Percentiles rank a stretch among this genome's conserved stretches.
Evolutionary conservation across 805 yeast species (phyloP).

Genomic region (Saccharomycopsis malanga): DNA sequence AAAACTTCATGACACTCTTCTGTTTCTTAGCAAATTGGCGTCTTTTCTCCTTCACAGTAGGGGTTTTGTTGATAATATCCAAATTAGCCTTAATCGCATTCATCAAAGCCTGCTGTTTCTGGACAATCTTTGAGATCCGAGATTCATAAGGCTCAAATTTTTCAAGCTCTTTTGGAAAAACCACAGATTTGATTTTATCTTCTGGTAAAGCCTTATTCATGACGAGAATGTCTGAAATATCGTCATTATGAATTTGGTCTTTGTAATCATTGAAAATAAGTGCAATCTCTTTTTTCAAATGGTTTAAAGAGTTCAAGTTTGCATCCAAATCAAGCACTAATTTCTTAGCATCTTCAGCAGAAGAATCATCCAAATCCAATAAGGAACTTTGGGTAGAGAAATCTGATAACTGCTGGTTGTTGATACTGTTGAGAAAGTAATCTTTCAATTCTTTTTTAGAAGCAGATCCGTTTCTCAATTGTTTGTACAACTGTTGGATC

Average conservation of each 20-base stretch:
- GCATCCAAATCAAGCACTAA: conserved; percentile 47
- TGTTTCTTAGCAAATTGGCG: conserved; percentile 34
- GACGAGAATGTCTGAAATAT: conserved; percentile 69
- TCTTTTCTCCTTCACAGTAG: conserved; percentile 39
- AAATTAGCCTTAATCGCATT: conserved; percentile 37
- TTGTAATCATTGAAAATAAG: conserved; percentile 60
- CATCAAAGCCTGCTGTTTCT: conserved; percentile 51
- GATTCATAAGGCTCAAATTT: conserved; percentile 67
- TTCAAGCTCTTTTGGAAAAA: conserved; percentile 65
- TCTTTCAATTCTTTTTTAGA: conserved; percentile 23
- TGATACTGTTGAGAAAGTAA: conserved; percentile 2
- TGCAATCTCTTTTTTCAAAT: conserved; percentile 56
- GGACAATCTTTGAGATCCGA: conserved; percentile 61
- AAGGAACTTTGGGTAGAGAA: conserved; percentile 33
- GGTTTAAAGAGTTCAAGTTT: conserved; percentile 52
- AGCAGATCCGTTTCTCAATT: conserved; percentile 19
- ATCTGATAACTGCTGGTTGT: conserved; percentile 9
- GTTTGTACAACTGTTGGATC: conserved; percentile 23
- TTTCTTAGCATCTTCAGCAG: conserved; percentile 24
- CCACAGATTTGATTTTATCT: conserved; percentile 44
- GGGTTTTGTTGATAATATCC: conserved; percentile 39
- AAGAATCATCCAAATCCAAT: conserved; percentile 59
- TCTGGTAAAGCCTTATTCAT: conserved; percentile 53
- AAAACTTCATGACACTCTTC: conserved; percentile 29
- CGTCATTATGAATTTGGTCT: conserved; percentile 67